A percentile compares a stretch with the other conserved stretches of the same genome.
phyloP scores from a whole-genome alignment of 2,329 filamentous ascomycete species.

The Paracorniculantispora psalliotae region DNA sequence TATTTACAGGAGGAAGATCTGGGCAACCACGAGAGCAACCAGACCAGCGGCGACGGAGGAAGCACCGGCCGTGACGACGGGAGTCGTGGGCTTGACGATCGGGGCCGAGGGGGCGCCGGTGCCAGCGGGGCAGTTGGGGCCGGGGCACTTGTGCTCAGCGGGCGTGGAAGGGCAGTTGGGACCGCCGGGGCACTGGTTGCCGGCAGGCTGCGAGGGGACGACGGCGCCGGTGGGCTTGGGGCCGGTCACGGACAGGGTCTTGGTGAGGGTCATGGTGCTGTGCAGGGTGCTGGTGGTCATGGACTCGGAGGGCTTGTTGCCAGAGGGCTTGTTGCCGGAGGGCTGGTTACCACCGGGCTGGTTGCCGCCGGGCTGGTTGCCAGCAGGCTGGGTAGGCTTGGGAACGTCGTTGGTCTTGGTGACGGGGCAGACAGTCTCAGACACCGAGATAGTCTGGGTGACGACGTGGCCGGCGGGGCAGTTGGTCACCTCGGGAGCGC shows the following conservation, averaged over 20 bases:
- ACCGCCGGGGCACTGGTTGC: conserved; percentile 8
- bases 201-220: neutral
- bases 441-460: conserved; percentile 8
- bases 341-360: neutral
- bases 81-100: neutral
- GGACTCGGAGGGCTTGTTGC: neutral
- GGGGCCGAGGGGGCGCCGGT: neutral
- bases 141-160: conserved; percentile 1
- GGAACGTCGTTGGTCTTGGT: neutral
- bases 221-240: conserved; percentile 2
- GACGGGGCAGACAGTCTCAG: conserved; percentile 10
- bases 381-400: conserved; percentile 7
- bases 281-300: neutral
- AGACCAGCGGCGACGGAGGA: conserved; percentile 3
- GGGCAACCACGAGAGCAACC: conserved; percentile 9
- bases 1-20: conserved; percentile 9
- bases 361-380: neutral
- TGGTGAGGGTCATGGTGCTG: conserved; percentile 1
- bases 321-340: neutral
- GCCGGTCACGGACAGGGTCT: neutral
- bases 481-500: conserved; percentile 15
- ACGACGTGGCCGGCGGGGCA: conserved; percentile 17
- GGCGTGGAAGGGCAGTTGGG: conserved; percentile 3
- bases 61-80: conserved; percentile 4
- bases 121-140: conserved; percentile 2